Conservation (phyloP, 2,329 filamentous ascomycete genomes). For the Talaromyces marneffei region DNA sequence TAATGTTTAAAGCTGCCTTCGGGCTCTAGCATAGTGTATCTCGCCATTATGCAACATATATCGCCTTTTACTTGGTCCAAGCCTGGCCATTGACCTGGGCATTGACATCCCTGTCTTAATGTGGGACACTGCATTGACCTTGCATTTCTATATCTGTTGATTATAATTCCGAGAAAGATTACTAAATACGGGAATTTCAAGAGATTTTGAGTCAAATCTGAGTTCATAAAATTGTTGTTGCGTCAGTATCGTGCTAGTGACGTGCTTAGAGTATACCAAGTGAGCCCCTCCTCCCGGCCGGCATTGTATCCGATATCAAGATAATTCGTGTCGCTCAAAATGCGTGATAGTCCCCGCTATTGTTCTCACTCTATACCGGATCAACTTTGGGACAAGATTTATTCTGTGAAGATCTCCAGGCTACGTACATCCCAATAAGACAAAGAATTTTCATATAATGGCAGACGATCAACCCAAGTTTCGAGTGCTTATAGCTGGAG, state of each 20-base stretch:
- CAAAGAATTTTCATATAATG: too few relatives aligned
- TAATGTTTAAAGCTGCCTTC: background rate
- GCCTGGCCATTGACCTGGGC: background rate
- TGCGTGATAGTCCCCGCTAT: background rate
- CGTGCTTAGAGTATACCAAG: conserved; percentile 16
- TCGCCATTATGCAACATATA: conserved; percentile 4
- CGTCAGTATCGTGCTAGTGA: conserved; percentile 13
- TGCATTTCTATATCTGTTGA: background rate
- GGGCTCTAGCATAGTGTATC: background rate
- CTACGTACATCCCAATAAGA: too few relatives aligned
- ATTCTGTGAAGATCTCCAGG: background rate
- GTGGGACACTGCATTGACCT: background rate
- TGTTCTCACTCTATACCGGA: background rate
- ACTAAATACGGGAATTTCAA: background rate
- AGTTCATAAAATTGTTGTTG: background rate
- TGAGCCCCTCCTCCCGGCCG: background rate
- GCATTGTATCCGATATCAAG: background rate
- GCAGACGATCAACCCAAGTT: conserved; percentile 19
- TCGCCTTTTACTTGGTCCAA: background rate
- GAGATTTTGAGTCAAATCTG: background rate
- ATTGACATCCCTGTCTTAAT: background rate
- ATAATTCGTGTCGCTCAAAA: background rate
- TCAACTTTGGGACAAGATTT: background rate
- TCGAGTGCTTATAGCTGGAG: conserved; percentile 45
- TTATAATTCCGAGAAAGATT: background rate